Conservation (phyloP, 305 asterid species). For the Petunia hybrid region DNA sequence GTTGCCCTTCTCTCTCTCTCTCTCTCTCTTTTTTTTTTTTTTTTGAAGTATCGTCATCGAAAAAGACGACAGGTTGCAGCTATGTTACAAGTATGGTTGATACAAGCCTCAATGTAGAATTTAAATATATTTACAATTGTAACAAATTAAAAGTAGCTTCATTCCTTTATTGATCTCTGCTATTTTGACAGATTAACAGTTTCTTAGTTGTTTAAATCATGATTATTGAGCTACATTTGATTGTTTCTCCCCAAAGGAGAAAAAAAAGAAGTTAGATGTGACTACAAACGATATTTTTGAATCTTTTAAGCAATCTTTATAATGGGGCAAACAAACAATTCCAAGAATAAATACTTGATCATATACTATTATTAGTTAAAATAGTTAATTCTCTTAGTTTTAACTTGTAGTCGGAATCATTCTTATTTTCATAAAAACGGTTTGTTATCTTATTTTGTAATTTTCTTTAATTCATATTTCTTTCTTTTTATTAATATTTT, state of each 20-base stretch:
- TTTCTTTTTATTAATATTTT: too few relatives aligned
- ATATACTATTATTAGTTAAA: too few relatives aligned
- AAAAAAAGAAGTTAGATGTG: too few relatives aligned
- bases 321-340: too few relatives aligned
- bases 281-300: too few relatives aligned
- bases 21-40: neutral
- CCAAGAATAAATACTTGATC: too few relatives aligned
- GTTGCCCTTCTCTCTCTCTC: neutral
- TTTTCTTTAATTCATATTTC: too few relatives aligned
- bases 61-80: neutral
- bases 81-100: neutral
- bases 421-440: too few relatives aligned
- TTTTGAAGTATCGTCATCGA: neutral
- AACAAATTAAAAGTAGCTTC: neutral
- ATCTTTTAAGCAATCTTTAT: too few relatives aligned
- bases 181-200: neutral
- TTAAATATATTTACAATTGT: neutral
- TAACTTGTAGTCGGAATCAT: too few relatives aligned
- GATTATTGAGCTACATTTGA: neutral
- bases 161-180: conserved; percentile 10
- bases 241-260: neutral
- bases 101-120: neutral
- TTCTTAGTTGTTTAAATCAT: neutral
- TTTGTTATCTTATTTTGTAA: too few relatives aligned
- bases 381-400: too few relatives aligned